These are phyloP conservation scores for Akebia trifoliata DNA, from an alignment of 164 flowering plant species.

Conservation along the genomic window DNA sequence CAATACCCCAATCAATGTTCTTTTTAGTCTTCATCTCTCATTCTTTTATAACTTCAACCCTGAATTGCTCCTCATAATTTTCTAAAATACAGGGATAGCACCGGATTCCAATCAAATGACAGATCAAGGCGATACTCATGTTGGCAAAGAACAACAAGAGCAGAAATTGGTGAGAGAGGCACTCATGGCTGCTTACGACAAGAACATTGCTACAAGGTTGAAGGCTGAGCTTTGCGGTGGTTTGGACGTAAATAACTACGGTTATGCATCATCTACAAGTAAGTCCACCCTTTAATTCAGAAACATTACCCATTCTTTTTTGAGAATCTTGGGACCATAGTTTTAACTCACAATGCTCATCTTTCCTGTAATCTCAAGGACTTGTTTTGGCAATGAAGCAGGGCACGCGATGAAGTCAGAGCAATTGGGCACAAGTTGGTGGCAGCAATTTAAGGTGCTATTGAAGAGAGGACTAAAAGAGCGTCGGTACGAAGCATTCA, in stretches of 20 bases:
- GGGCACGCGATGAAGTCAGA: constrained; percentile 34
- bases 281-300: no score
- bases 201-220: constrained; percentile 64
- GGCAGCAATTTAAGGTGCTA: constrained; percentile 83
- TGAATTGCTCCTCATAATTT: no score
- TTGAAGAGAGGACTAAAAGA: constrained; percentile 80
- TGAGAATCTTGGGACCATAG: no score
- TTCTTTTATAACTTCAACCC: no score
- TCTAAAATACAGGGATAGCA: constrained; percentile 64
- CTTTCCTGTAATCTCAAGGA: no score
- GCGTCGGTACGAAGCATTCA: constrained; percentile 77
- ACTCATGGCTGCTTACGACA: constrained; percentile 73
- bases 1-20: no score
- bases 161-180: constrained; percentile 55
- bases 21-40: no score
- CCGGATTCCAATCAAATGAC: constrained; percentile 48
- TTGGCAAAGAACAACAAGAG: constrained; percentile 43
- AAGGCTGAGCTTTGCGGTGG: constrained; percentile 71
- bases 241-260: constrained; percentile 32
- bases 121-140: constrained; percentile 39
- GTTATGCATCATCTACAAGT: constrained; percentile 24
- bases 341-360: no score
- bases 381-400: no score
- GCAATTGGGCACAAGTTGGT: constrained; percentile 95
- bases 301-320: no score